Percentiles rank a stretch among this genome's conserved stretches.
Conservation (phyloP, 1,284 basidiomycete genomes). For the Ceratobasidium sp. region DNA sequence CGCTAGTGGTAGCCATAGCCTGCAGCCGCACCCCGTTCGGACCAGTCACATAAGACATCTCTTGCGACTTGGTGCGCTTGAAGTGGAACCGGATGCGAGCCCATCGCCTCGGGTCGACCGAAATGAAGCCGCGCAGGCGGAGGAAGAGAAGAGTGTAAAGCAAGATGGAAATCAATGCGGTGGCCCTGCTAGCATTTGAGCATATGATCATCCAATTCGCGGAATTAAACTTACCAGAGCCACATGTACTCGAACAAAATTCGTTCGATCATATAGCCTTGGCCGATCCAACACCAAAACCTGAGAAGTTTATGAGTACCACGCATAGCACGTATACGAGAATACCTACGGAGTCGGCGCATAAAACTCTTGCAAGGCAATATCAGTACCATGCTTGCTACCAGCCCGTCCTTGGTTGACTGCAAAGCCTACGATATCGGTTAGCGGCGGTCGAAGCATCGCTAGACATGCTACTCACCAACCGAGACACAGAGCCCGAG, state of each 20-base stretch:
- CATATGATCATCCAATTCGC: not conserved
- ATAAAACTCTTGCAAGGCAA: conserved; percentile 41
- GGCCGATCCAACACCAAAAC: conserved; percentile 49
- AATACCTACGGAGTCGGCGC: conserved; percentile 46
- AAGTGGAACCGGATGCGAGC: conserved; percentile 34
- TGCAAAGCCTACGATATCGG: conserved; percentile 37
- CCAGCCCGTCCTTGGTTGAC: conserved; percentile 29
- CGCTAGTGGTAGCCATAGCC: conserved; percentile 34
- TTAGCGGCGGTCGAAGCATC: not conserved
- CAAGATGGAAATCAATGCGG: conserved; percentile 45
- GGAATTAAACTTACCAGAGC: conserved; percentile 42
- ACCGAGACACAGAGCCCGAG: conserved; percentile 46
- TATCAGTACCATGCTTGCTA: conserved; percentile 5
- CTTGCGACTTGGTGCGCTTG: conserved; percentile 2
- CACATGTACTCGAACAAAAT: conserved; percentile 48
- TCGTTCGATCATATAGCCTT: conserved; percentile 45
- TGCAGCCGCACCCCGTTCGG: conserved; percentile 34
- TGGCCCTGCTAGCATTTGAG: conserved; percentile 26
- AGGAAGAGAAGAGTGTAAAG: conserved; percentile 48
- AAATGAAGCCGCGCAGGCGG: conserved; percentile 47
- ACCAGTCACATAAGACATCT: conserved; percentile 38
- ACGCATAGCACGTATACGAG: not conserved
- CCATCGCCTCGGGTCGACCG: conserved; percentile 39
- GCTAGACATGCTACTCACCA: conserved; percentile 11
- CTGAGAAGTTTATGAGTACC: conserved; percentile 16